These are phyloP conservation scores for Phytophthora sp. DNA, from an alignment of 352 stramenopile species.

Conservation along the genomic window DNA sequence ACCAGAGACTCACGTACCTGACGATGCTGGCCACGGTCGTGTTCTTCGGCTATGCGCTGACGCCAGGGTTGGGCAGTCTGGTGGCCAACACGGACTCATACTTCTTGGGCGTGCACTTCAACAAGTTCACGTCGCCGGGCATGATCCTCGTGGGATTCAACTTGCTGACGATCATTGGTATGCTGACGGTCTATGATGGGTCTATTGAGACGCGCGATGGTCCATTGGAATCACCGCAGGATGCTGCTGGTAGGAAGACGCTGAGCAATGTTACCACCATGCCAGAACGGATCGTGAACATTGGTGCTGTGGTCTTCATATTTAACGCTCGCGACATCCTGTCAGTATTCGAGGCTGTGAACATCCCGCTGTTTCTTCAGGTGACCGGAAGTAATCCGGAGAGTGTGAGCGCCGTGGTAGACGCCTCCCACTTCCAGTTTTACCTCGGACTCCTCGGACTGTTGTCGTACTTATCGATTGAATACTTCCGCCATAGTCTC, in stretches of 20 bases:
- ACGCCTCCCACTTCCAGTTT: conserved; percentile 80
- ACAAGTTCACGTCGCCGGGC: conserved; percentile 70
- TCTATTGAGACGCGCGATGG: conserved; percentile 52
- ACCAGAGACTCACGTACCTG: conserved; percentile 73
- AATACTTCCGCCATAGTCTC: conserved; percentile 65
- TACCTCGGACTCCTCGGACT: conserved; percentile 69
- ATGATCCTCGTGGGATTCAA: conserved; percentile 67
- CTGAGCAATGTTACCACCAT: conserved; percentile 52
- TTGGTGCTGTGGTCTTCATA: conserved; percentile 71
- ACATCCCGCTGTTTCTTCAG: conserved; percentile 73
- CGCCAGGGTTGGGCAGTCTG: conserved; percentile 63
- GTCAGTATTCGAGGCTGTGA: conserved; percentile 80
- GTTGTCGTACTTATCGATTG: conserved; percentile 79
- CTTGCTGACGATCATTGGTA: conserved; percentile 55
- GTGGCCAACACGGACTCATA: conserved; percentile 58
- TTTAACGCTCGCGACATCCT: conserved; percentile 74
- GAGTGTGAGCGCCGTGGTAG: conserved; percentile 52
- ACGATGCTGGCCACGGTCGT: conserved; percentile 76
- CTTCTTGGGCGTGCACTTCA: conserved; percentile 62
- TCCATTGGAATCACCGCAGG: conserved; percentile 41
- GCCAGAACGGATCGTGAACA: conserved; percentile 63
- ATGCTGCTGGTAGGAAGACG: conserved; percentile 36
- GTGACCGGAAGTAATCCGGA: conserved; percentile 59
- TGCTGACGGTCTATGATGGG: conserved; percentile 66
- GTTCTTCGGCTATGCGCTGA: conserved; percentile 74